Evolutionary conservation across 1,284 basidiomycete species (phyloP), one percentile per base, ranked within the genome.

Genomic region (Gymnopus androsaceus): DNA sequence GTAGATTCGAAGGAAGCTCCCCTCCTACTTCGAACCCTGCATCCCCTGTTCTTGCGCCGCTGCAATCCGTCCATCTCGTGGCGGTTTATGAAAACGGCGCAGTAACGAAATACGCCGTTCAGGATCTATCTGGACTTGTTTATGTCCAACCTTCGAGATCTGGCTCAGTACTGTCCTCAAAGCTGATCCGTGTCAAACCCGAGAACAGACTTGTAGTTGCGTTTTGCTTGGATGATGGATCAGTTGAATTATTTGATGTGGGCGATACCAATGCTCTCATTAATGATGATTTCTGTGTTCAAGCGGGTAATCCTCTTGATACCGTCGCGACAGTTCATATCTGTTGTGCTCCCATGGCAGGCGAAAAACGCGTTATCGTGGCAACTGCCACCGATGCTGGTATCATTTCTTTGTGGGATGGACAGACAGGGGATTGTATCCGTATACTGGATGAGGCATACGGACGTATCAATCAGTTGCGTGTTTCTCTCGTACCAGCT

Each of bases 341-440:
- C 4, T 84, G 81, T 61, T 68, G 69, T 40, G 68, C 80, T 45
- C 76, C 80, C 51, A 66, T 87, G 41, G 79, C 76, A 37, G 81
- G 80, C 2, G 72, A 69, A 45, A 70, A 68, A 17, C 78, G 76
- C 19, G 67, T 83, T 15, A 75, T 92, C 61, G 67, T 92, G 15
- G 83, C 76, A 28, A 77, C 83, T 14, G 83, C 84, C 7, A 86
- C 88, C 1, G 78, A 83, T 40, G 78, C 81, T 0, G 91, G 90
- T 3, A 73, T 82, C 8, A 76, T 94, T 23, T 85, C 86, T 0
- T 65, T 93, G 12, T 91, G 87, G 88, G 86, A 90, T 64, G 79
- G 75, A 5, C 62, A 71, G 6, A 83, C 82, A 3, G 78, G 80
- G 4, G 82, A 85, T 55, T 82, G 83, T 59, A 78, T 92, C 31